Base-by-base conservation (phyloP, 805 yeast genomes). In the Barnettozyma vustinii region DNA sequence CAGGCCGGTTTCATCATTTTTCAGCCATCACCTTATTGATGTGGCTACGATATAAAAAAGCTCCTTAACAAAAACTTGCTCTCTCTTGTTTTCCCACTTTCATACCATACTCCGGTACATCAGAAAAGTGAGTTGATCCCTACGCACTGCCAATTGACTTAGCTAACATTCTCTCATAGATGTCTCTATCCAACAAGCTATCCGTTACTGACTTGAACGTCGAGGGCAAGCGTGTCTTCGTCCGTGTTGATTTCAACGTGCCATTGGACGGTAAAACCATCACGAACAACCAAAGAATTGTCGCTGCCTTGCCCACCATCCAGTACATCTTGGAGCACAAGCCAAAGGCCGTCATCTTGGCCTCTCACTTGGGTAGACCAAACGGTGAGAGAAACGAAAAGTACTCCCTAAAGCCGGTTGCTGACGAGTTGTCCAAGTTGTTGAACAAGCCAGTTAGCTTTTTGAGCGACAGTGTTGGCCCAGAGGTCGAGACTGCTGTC, bases 211-310 rank as follows among this genome's bases (percentile, higher is more conserved):
- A 94, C 73, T 76, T 94, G 61, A 81, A 82, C 69, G 83, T 89
- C 70, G 70, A 84, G 63, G 91, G 80, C 72, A 91, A 94, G 81
- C 83, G 97, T 70, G 99, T 94, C 71, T 91, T 94, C 77, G 92
- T 94, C 80, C 87, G 99, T 77, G 99, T 95, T 56, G 97, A 92
- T 72, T 87, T 87, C 81, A 87, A 87, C 75, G 96, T 87, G 58
- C 96, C 96, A 69, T 83, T 94, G 63, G 98, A 94, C 68, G 98
- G 97, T 62, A 81, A 80, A 66, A 91, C 84, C 69, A 94, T 94
- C 79, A 95, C 99, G 77, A 94, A 95, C 83, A 95, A 94, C 80
- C 98, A 94, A 78, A 86, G 99, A 77, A 94, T 94, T 67, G 98
- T 91, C 64, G 99, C 99, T 70, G 99, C 99, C 60, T 76, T 95